Conservation (phyloP, 148 eudicot genomes). For the Chenopodium formosanum region DNA sequence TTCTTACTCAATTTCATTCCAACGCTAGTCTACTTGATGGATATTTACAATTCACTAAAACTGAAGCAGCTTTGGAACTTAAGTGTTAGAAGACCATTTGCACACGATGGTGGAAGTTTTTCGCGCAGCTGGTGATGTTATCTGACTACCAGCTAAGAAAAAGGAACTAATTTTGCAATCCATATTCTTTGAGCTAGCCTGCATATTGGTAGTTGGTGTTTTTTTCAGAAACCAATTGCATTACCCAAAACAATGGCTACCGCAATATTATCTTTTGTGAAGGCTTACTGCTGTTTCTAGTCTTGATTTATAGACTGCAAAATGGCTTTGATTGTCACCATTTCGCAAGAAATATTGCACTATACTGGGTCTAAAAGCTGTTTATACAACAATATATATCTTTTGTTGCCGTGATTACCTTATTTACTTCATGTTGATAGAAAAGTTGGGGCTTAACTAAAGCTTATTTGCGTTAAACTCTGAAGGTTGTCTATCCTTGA, state of each 20-base stretch:
- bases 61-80: neutral
- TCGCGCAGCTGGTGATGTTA: constrained; percentile 2
- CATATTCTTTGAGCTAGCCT: neutral
- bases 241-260: neutral
- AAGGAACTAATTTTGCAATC: neutral
- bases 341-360: neutral
- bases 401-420: neutral
- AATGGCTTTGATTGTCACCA: neutral
- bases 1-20: constrained; percentile 79
- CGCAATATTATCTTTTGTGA: neutral
- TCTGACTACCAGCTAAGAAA: neutral
- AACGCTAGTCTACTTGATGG: constrained; percentile 33
- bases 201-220: neutral
- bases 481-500: neutral
- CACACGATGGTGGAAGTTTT: constrained; percentile 12
- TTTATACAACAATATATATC: neutral
- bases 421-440: neutral
- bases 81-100: constrained; percentile 3
- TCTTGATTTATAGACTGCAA: constrained; percentile 1
- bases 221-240: constrained; percentile 10
- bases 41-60: neutral
- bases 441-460: neutral
- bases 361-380: neutral
- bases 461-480: neutral
- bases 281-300: neutral